Evolutionary conservation across 352 stramenopile species (phyloP), one percentile per base, ranked within the genome.

Genomic region (Globisporangium mamillatum): DNA sequence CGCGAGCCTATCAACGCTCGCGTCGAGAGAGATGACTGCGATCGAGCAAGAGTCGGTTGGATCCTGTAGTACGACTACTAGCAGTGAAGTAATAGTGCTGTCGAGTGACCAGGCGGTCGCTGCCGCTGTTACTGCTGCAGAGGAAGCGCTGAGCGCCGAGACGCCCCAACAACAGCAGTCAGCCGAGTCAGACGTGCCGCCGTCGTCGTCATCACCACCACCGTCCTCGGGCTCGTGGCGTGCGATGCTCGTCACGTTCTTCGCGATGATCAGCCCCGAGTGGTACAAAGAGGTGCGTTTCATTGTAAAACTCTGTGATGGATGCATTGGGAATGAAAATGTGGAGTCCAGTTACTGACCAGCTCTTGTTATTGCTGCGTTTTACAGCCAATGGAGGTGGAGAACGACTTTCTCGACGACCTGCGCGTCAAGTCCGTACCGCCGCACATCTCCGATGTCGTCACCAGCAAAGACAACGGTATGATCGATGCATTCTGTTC

Each of bases 221-320:
- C 41, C 66, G 27, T 66, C 66, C 25, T 77, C 77, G 24, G 63
- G 54, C 12, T 77, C 77, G 9, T 90, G 81, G 81, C 80, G 76
- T 55, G 75, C 77, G 24, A 86, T 88, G 69, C 74, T 90, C 44
- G 67, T 90, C 58, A 79, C 79, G 24, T 64, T 90, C 55, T 84
- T 88, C 16, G 76, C 80, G 9, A 86, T 90, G 76, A 84, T 90
- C 56, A 79, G 79, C 58, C 81, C 81, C 16, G 80, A 88, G 20
- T 77, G 76, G 74, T 48, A 64, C 44, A 86, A 86, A 48, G 77
- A 88, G 66, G 76, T 82, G 48, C 34, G 67, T 64, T 4, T 4
- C 14, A 3, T 20, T 24, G 0, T 48, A 25, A 53, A 25, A 50
- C 1, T 3, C 16, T 38, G 44, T 24, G 16, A 20, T 34, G 44